These are phyloP conservation scores for Penicillium alfredii DNA, from an alignment of 495 filamentous ascomycete species.

Conservation along the genomic window DNA sequence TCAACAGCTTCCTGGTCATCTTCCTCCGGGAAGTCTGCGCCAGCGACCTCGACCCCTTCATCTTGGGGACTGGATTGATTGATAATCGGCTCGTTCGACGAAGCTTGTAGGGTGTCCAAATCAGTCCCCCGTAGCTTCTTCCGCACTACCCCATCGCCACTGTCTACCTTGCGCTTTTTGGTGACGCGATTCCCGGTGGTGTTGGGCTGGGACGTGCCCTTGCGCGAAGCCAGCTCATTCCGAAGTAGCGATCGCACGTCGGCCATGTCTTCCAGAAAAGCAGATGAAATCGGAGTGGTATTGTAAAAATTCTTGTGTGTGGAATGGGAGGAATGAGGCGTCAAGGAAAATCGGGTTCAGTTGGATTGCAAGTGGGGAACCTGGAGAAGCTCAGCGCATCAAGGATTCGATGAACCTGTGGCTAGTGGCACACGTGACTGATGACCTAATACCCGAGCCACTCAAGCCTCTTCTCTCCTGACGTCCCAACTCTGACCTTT, in stretches of 20 bases:
- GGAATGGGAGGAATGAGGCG: too few relatives aligned
- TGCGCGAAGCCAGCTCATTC: conserved; percentile 70
- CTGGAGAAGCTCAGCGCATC: conserved; percentile 31
- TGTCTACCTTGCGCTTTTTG: conserved; percentile 55
- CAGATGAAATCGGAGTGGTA: neutral
- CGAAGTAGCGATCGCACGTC: conserved; percentile 79
- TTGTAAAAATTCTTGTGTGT: too few relatives aligned
- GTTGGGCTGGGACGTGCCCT: conserved; percentile 48
- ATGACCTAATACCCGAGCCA: conserved; percentile 10
- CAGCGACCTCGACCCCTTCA: conserved; percentile 25
- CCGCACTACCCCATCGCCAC: conserved; percentile 39
- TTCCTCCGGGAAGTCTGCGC: conserved; percentile 22
- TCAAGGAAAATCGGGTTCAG: conserved; percentile 6
- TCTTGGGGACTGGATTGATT: conserved; percentile 23
- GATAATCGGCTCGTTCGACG: conserved; percentile 14
- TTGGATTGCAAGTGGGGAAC: conserved; percentile 22
- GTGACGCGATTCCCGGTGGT: conserved; percentile 38
- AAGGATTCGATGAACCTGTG: too few relatives aligned
- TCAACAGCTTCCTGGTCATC: conserved; percentile 10
- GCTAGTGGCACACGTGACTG: too few relatives aligned
- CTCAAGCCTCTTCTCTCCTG: conserved; percentile 7
- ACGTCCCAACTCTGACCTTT: too few relatives aligned
- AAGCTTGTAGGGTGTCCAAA: conserved; percentile 20
- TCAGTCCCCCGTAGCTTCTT: conserved; percentile 43
- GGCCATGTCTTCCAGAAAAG: conserved; percentile 51